Evolutionary conservation across 768 basidiomycete species (phyloP).

Genomic region (Clavaria fumosa): DNA sequence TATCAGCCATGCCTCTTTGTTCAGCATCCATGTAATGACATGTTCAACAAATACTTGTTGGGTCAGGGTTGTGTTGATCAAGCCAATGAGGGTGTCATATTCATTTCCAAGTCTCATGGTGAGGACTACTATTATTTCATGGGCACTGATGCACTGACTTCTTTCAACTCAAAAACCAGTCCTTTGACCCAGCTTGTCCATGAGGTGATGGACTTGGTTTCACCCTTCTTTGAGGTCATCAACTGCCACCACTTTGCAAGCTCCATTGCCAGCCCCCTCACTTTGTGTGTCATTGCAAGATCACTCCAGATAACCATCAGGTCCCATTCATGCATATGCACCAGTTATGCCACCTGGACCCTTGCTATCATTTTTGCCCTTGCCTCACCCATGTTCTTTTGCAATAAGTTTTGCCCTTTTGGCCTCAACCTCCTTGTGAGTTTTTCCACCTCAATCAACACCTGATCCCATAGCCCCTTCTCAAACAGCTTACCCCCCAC

Average conservation of each 20-base stretch:
- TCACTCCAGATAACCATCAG: conserved; percentile 15
- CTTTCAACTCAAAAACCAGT: conserved; percentile 12
- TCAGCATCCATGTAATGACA: conserved; percentile 18
- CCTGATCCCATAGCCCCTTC: conserved; percentile 9
- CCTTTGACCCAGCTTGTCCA: conserved; percentile 15
- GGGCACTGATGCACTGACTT: conserved; percentile 11
- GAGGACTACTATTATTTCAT: conserved; percentile 15
- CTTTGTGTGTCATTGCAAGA: conserved; percentile 12
- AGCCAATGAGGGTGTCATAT: conserved; percentile 18
- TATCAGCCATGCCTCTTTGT: conserved; percentile 19
- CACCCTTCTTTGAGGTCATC: conserved; percentile 13
- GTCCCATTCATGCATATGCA: conserved; percentile 12
- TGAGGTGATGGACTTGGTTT: conserved; percentile 12
- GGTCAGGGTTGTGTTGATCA: conserved; percentile 16
- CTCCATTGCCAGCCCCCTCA: conserved; percentile 15
- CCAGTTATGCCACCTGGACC: conserved; percentile 18
- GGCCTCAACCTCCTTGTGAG: background rate
- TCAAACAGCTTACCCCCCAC: conserved; percentile 14
- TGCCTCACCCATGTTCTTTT: conserved; percentile 15
- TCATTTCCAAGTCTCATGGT: conserved; percentile 15
- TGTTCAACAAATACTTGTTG: conserved; percentile 14
- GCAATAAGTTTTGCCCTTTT: conserved; percentile 6
- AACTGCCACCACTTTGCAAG: conserved; percentile 14
- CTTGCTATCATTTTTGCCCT: conserved; percentile 15
- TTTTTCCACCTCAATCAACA: conserved; percentile 3